Evolutionary conservation across 2,329 filamentous ascomycete species (phyloP), one percentile per base, ranked within the genome.

Genomic region (Monosporascus cannonballus): DNA sequence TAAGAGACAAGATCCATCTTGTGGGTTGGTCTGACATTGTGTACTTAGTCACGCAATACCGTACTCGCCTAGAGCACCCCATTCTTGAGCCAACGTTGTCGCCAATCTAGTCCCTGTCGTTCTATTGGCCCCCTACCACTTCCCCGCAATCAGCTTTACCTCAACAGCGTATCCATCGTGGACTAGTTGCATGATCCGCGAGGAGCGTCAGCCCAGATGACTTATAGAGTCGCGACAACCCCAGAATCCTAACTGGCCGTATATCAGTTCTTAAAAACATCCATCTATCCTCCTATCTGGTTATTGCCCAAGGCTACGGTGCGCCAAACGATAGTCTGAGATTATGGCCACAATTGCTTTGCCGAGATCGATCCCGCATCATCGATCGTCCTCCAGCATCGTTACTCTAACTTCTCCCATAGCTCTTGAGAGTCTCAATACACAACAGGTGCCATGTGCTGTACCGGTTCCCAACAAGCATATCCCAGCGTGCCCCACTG

Each of bases 401-500:
- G 65, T 65, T 42, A 60, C 66, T 51, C 64, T 74, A 55, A 67
- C 72, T 9, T 70, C 72, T 42, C 71, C 74, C 34, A 70, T 73
- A 53, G 68, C 73, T 27, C 69, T 77, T 55, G 71, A 75, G 17
- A 67, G 68, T 38, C 67, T 71, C 56, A 66, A 67, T 47, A 55
- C 61, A 46, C 63, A 61, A 52, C 69, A 69, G 49, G 55, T 67
- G n/a, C 62, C 63, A 48, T 64, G 64, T 44, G 63, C 65, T 27
- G 51, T 56, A 1, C 65, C 87, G 6, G 77, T 94, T 24, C 90
- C 91, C 9, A 96, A 96, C 73, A 96, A 94, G 71, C 90, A 96
- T 71, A 77, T 96, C 24, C 91, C 92, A n/a, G 76, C 86, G 61
- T 96, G 90, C 71, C 87, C 90, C n/a, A 83, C 91, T 1, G 91